A percentile compares a stretch with the other conserved stretches of the same genome.
These are phyloP conservation scores for Huntiella savannae DNA, from an alignment of 2,329 filamentous ascomycete genomes.

Conservation along the genomic window DNA sequence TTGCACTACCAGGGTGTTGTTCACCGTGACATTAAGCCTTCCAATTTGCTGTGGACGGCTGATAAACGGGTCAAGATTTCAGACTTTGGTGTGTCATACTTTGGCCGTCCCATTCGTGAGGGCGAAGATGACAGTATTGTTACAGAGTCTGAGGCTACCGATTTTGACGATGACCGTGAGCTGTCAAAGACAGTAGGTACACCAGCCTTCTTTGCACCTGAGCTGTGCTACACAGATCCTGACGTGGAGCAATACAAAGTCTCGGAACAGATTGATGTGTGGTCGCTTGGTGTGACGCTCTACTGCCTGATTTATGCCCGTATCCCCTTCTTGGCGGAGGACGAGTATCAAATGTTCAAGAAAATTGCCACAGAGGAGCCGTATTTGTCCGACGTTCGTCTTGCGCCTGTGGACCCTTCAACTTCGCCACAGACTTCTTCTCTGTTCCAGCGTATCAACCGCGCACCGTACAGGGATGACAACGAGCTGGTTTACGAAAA, in stretches of 20 bases:
- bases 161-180: slow-evolving; percentile 83
- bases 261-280: slow-evolving; percentile 87
- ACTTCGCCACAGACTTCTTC: slow-evolving; percentile 36
- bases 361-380: slow-evolving; percentile 86
- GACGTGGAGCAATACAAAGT: slow-evolving; percentile 52
- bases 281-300: slow-evolving; percentile 88
- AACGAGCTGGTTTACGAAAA: slow-evolving; percentile 71
- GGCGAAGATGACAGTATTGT: slow-evolving; percentile 57
- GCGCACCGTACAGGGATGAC: slow-evolving; percentile 52
- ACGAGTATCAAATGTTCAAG: slow-evolving; percentile 80
- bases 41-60: slow-evolving; percentile 74
- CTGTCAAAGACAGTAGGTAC: slow-evolving; percentile 97
- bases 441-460: slow-evolving; percentile 37
- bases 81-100: slow-evolving; percentile 95
- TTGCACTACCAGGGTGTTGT: slow-evolving; percentile 75
- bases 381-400: slow-evolving; percentile 63
- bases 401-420: slow-evolving; percentile 53
- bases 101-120: slow-evolving; percentile 71
- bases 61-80: slow-evolving; percentile 90
- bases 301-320: slow-evolving; percentile 91
- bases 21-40: slow-evolving; percentile 70
- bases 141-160: slow-evolving; percentile 64
- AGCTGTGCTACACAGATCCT: slow-evolving; percentile 76
- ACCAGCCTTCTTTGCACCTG: slow-evolving; percentile 91
- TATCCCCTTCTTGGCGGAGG: slow-evolving; percentile 79